Evolutionary conservation across 495 filamentous ascomycete species (phyloP), one percentile per base, ranked within the genome.

Genomic region (Tetracladium setigerum): DNA sequence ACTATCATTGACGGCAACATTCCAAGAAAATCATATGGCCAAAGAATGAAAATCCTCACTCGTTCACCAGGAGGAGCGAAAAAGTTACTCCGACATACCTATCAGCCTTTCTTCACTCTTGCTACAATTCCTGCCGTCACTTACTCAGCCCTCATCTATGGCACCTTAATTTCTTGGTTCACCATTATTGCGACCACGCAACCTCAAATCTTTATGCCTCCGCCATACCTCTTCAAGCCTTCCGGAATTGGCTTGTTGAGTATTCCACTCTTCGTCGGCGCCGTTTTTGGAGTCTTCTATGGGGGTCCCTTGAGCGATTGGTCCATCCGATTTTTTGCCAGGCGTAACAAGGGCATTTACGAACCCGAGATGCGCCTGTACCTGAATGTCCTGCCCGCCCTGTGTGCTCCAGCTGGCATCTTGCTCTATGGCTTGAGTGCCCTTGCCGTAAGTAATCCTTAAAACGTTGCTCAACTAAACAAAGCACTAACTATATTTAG

Each of bases 301-400:
- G 62, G 65, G 9, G 69, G 69, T 1, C 50, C 61, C 7, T 19
- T 72, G 10, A 62, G 67, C 18, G 71, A 74, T 46, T 59, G 63
- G 58, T 65, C 58, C 4, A 66, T 70, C 35, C 41, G 67, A 35
- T 58, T 49, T 31, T 64, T 61, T 16, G 54, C 70, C 4, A 65
- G 65, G 41, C 59, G 57, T 18, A 69, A 71, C 35, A 55, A 57
- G 7, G 69, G 67, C 41, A 58, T 72, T 27, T 62, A 63, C 30
- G 69, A 73, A 48, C 58, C 67, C 0, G 69, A 72, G 47, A 64
- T 66, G 54, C 62, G 67, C 34, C 60, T 70, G 10, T 64, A 44
- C 33, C 27, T 44, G 12, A 30, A 22, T 54, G 58, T 52, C 30
- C 57, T 60, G 13, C 30, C 52, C 27, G 63, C 58, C 1, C 38